phyloP scores from a whole-genome alignment of 306 rosid genomes.

The Cyclanthera cordifolia region DNA sequence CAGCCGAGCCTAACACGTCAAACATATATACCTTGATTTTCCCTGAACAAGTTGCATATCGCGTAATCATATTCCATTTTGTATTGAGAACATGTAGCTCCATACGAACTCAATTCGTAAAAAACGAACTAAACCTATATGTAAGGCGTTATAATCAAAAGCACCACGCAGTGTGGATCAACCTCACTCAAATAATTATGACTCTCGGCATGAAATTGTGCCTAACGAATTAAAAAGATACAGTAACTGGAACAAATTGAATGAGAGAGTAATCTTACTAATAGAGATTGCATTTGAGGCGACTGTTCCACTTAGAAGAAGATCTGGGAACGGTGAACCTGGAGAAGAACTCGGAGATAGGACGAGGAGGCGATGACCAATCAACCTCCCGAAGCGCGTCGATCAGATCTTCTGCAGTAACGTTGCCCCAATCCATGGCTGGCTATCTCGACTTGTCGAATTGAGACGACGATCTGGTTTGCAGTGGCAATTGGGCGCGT shows the following conservation, averaged over 20 bases:
- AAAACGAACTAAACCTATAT: background rate
- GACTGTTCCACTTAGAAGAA: conserved; percentile 75
- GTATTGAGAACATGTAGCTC: background rate
- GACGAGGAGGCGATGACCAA: conserved; percentile 99
- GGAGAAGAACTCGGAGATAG: conserved; percentile 83
- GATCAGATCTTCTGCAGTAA: conserved; percentile 84
- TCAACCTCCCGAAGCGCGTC: conserved; percentile 98
- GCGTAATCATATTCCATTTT: background rate
- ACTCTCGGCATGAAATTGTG: background rate
- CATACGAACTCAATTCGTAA: background rate
- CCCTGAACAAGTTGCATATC: background rate
- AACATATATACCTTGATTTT: too few relatives aligned
- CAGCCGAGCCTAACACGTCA: background rate
- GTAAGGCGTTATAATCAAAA: background rate
- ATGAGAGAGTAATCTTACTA: conserved; percentile 35
- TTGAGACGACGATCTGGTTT: background rate
- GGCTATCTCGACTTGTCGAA: background rate
- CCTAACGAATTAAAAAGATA: background rate
- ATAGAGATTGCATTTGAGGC: conserved; percentile 98
- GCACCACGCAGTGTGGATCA: background rate
- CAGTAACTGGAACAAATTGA: background rate
- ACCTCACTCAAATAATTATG: too few relatives aligned
- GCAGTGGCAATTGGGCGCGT: background rate
- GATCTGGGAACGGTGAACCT: conserved; percentile 80
- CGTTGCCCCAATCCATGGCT: conserved; percentile 95